phyloP scores from a whole-genome alignment of 495 filamentous ascomycete species.

The Talaromyces trachyspermus region DNA sequence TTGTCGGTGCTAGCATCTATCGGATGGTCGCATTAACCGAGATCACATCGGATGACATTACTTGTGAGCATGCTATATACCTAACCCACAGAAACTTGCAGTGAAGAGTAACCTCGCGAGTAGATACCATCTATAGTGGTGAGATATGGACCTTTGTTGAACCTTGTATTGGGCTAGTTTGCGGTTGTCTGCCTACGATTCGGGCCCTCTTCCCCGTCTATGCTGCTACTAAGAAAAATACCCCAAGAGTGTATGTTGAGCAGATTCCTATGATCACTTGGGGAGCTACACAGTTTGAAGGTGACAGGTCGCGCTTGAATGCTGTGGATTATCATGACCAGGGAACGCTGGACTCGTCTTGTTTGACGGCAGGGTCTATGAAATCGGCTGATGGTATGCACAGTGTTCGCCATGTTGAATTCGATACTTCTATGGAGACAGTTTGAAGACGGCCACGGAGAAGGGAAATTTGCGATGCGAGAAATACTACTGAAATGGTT shows the following conservation, averaged over 20 bases:
- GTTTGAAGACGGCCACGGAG: too few species aligned
- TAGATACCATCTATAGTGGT: conserved; percentile 42
- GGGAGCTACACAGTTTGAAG: background rate
- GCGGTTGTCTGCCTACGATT: conserved; percentile 50
- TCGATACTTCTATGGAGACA: background rate
- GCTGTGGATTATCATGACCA: too few species aligned
- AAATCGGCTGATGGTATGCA: background rate
- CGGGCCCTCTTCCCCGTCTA: conserved; percentile 39
- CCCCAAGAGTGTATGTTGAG: background rate
- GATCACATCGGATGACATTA: conserved; percentile 38
- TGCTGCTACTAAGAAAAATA: background rate
- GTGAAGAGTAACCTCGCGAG: conserved; percentile 15
- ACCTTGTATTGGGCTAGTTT: conserved; percentile 48
- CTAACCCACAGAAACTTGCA: conserved; percentile 26
- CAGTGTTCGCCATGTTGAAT: background rate
- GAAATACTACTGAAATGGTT: too few species aligned
- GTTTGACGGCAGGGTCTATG: background rate
- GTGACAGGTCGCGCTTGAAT: background rate
- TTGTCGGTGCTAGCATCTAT: conserved; percentile 40
- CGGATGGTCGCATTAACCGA: conserved; percentile 52
- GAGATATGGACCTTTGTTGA: conserved; percentile 54
- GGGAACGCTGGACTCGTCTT: too few species aligned
- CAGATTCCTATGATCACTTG: background rate
- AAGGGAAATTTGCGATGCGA: too few species aligned
- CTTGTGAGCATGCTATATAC: conserved; percentile 12